phyloP scores from a whole-genome alignment of 441 rosid species.

The Syzygium syzygioides region DNA sequence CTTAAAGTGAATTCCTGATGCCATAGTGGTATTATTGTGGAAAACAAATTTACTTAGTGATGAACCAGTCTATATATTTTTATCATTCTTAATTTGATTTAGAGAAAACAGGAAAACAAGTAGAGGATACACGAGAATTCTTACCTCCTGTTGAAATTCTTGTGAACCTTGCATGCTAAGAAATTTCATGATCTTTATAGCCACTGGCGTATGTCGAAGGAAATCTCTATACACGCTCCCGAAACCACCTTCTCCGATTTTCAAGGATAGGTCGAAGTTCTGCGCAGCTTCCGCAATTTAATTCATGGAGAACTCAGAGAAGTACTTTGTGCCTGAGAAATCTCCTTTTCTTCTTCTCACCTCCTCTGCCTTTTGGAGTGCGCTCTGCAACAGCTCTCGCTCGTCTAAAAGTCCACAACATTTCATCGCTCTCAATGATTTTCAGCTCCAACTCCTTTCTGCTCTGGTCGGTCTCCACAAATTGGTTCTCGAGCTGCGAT shows the following conservation, averaged over 20 bases:
- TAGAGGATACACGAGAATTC: not conserved
- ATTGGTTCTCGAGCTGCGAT: slow-evolving; percentile 42
- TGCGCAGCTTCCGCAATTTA: slow-evolving; percentile 73
- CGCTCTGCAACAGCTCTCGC: slow-evolving; percentile 60
- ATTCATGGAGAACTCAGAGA: slow-evolving; percentile 55
- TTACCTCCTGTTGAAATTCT: slow-evolving; percentile 88
- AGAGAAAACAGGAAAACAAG: not conserved
- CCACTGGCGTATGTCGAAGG: slow-evolving; percentile 63
- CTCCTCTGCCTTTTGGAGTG: slow-evolving; percentile 83
- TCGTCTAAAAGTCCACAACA: slow-evolving; percentile 57
- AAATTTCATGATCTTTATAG: slow-evolving; percentile 66
- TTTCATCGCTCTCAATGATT: slow-evolving; percentile 65
- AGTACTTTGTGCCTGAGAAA: slow-evolving; percentile 43
- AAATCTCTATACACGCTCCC: slow-evolving; percentile 73
- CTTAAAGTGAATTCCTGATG: not conserved
- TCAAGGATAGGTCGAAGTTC: slow-evolving; percentile 57
- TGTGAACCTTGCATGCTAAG: slow-evolving; percentile 69
- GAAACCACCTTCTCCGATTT: slow-evolving; percentile 90
- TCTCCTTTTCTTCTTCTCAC: slow-evolving; percentile 53
- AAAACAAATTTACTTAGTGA: not conserved
- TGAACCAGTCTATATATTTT: not conserved
- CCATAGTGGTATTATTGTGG: not conserved
- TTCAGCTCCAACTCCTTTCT: slow-evolving; percentile 69
- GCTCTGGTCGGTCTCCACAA: slow-evolving; percentile 45
- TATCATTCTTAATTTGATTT: not conserved